These are phyloP conservation scores for Picochlorum sp. DNA, from an alignment of 139 green algal species.

Conservation along the genomic window DNA sequence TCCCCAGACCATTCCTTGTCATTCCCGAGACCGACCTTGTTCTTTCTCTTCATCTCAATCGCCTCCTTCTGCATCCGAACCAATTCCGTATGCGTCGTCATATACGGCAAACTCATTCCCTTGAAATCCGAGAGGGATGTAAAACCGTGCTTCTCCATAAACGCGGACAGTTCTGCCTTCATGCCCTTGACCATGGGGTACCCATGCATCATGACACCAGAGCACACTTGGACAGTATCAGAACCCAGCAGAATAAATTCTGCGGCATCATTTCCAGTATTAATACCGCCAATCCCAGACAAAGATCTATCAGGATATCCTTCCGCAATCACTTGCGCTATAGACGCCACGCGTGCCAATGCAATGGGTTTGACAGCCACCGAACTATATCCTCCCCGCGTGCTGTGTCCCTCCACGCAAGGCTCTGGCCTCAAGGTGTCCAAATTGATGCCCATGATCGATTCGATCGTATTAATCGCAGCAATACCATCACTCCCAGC, in stretches of 20 bases:
- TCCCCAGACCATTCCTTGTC: constrained; percentile 92
- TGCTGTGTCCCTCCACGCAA: constrained; percentile 40
- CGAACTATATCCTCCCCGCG: constrained; percentile 71
- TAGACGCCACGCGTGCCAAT: constrained; percentile 66
- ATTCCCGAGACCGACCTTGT: constrained; percentile 58
- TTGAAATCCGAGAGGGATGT: constrained; percentile 73
- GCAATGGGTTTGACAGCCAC: constrained; percentile 95
- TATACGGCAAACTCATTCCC: constrained; percentile 74
- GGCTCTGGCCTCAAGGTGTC: constrained; percentile 75
- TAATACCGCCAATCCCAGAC: constrained; percentile 83
- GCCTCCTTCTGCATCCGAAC: constrained; percentile 78
- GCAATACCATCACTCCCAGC: constrained; percentile 60
- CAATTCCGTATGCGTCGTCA: constrained; percentile 92
- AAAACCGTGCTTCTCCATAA: constrained; percentile 81
- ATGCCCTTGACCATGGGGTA: constrained; percentile 88
- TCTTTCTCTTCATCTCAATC: constrained; percentile 57
- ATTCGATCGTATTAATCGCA: constrained; percentile 86
- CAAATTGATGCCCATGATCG: constrained; percentile 92
- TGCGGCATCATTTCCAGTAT: constrained; percentile 83
- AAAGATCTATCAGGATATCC: constrained; percentile 57
- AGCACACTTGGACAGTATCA: constrained; percentile 96
- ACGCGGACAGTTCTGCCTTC: constrained; percentile 66
- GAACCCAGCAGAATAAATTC: constrained; percentile 94
- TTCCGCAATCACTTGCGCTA: constrained; percentile 55
- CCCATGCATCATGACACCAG: constrained; percentile 94